These are phyloP conservation scores for Fusarium liriodendri DNA, from an alignment of 2,329 filamentous ascomycete genomes.

Conservation along the genomic window DNA sequence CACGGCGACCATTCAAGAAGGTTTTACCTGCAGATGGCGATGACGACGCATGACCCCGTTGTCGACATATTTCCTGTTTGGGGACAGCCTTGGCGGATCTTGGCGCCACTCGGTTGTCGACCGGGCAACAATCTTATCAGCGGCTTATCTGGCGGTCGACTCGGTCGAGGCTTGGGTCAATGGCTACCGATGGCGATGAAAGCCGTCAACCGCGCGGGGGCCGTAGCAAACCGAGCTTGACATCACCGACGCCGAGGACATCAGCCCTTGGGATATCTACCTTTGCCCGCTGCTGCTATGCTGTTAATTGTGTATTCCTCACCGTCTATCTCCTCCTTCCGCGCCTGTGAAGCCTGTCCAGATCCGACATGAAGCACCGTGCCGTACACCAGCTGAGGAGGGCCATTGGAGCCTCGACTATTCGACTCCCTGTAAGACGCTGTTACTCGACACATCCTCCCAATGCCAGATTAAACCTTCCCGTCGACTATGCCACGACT, in stretches of 20 bases:
- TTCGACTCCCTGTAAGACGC: conserved; percentile 37
- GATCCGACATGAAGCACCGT: conserved; percentile 49
- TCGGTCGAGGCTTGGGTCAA: background rate
- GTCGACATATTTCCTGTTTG: conserved; percentile 36
- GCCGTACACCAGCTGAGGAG: conserved; percentile 46
- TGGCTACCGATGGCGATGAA: conserved; percentile 36
- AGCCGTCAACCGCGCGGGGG: conserved; percentile 47
- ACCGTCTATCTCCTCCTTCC: conserved; percentile 14
- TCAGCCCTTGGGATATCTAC: conserved; percentile 39
- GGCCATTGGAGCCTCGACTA: conserved; percentile 28
- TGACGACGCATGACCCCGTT: conserved; percentile 30
- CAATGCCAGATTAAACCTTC: conserved; percentile 79
- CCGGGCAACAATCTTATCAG: conserved; percentile 55
- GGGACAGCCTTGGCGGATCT: conserved; percentile 34
- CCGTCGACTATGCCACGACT: conserved; percentile 87
- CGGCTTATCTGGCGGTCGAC: conserved; percentile 1
- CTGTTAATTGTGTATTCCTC: conserved; percentile 18
- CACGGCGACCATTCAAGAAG: conserved; percentile 18
- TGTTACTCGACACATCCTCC: conserved; percentile 68
- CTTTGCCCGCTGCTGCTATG: conserved; percentile 30
- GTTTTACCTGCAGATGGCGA: conserved; percentile 18
- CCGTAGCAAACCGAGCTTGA: conserved; percentile 54
- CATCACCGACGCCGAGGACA: conserved; percentile 45
- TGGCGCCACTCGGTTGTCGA: conserved; percentile 47
- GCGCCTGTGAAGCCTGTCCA: conserved; percentile 7